phyloP scores from a whole-genome alignment of 2,329 filamentous ascomycete genomes.

The Penicillium fuscoglaucum region DNA sequence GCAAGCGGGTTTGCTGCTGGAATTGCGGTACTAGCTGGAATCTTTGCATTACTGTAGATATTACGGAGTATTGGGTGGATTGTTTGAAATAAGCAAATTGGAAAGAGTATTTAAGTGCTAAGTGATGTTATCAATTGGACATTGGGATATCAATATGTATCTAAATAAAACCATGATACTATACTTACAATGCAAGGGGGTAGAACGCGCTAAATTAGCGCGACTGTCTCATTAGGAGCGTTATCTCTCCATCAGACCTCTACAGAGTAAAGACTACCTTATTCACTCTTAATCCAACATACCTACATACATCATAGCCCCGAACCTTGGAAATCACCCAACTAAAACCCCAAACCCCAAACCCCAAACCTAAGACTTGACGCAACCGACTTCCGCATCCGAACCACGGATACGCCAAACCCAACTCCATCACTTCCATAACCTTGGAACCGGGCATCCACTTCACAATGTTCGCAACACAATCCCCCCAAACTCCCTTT shows the following conservation, averaged over 20 bases:
- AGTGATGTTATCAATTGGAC: not conserved
- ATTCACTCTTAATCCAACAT: not conserved
- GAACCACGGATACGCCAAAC: slow-evolving; percentile 17
- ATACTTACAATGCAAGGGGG: not conserved
- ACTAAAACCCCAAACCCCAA: no score
- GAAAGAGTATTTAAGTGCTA: no score
- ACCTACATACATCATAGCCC: not conserved
- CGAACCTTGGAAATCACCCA: not conserved
- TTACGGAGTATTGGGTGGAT: not conserved
- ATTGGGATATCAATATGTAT: not conserved
- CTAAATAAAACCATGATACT: not conserved
- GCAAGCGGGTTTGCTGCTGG: not conserved
- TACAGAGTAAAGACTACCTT: not conserved
- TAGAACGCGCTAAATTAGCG: not conserved
- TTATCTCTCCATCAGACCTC: not conserved
- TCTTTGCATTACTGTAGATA: not conserved
- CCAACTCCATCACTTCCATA: slow-evolving; percentile 7
- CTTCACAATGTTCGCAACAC: slow-evolving; percentile 33
- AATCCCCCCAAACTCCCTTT: slow-evolving; percentile 23
- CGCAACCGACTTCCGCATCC: slow-evolving; percentile 23
- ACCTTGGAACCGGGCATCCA: not conserved
- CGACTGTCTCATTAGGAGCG: not conserved
- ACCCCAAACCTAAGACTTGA: not conserved
- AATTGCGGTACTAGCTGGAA: not conserved
- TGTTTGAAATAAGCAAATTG: not conserved